phyloP scores from a whole-genome alignment of 768 basidiomycete genomes.

The Nidularia sp. region DNA sequence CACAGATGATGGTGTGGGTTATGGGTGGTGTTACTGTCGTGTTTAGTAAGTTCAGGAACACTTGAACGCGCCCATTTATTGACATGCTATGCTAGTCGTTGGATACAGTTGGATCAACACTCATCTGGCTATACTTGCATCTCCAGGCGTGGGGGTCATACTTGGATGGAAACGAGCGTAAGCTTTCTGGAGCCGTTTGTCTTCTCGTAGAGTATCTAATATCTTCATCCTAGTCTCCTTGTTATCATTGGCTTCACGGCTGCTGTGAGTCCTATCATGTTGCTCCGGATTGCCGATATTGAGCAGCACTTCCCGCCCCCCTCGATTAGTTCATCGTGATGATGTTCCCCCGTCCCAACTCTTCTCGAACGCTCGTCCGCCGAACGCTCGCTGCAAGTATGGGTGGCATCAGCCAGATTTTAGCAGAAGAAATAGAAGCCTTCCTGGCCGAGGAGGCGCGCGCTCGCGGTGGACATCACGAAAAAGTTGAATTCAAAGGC shows the following conservation, averaged over 20 bases:
- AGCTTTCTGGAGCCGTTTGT: slow-evolving; percentile 5
- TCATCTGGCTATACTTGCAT: slow-evolving; percentile 20
- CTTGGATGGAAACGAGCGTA: slow-evolving; percentile 41
- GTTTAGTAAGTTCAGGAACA: slow-evolving; percentile 20
- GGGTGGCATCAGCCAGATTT: slow-evolving; percentile 28
- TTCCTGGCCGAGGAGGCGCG: slow-evolving; percentile 38
- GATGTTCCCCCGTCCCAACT: slow-evolving; percentile 41
- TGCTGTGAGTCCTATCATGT: slow-evolving; percentile 20
- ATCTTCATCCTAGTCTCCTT: slow-evolving; percentile 22
- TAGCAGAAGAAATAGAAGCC: slow-evolving; percentile 37
- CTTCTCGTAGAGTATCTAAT: neutral
- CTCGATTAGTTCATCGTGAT: slow-evolving; percentile 34
- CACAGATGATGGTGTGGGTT: slow-evolving; percentile 29
- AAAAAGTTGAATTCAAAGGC: slow-evolving; percentile 19
- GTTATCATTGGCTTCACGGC: slow-evolving; percentile 43
- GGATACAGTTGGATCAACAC: slow-evolving; percentile 40
- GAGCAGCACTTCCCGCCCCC: too few relatives aligned
- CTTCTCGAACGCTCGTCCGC: slow-evolving; percentile 36
- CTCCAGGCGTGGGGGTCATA: slow-evolving; percentile 28
- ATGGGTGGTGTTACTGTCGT: slow-evolving; percentile 34
- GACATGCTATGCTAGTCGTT: slow-evolving; percentile 18
- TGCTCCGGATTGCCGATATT: too few relatives aligned
- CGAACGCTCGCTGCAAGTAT: slow-evolving; percentile 32
- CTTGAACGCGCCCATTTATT: neutral
- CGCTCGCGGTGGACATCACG: slow-evolving; percentile 22